Percentiles rank a stretch among this genome's conserved stretches.
These are phyloP conservation scores for Blastomyces silverae DNA, from an alignment of 2,329 filamentous ascomycete genomes.

Conservation along the genomic window DNA sequence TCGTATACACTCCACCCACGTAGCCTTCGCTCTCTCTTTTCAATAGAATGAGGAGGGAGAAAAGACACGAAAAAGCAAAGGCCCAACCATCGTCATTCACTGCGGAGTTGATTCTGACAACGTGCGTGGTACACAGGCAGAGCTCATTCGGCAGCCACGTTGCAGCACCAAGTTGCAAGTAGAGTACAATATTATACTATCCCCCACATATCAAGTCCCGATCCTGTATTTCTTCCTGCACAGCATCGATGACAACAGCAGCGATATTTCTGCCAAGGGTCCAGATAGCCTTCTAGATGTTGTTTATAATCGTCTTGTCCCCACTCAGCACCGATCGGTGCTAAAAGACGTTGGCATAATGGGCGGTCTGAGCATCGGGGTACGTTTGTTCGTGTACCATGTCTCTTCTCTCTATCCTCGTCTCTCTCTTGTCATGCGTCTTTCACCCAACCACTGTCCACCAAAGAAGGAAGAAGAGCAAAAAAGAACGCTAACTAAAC, in stretches of 20 bases:
- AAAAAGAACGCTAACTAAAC: slow-evolving; percentile 28
- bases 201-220: slow-evolving; percentile 66
- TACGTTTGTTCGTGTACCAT: slow-evolving; percentile 44
- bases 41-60: neutral
- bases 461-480: slow-evolving; percentile 23
- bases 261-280: slow-evolving; percentile 39
- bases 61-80: neutral
- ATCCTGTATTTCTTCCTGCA: slow-evolving; percentile 69
- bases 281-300: slow-evolving; percentile 55
- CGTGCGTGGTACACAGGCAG: slow-evolving; percentile 34
- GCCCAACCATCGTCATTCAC: slow-evolving; percentile 15
- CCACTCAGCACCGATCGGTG: slow-evolving; percentile 55
- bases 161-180: slow-evolving; percentile 44
- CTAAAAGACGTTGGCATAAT: slow-evolving; percentile 58
- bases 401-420: neutral
- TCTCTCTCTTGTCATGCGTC: slow-evolving; percentile 14
- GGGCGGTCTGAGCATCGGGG: slow-evolving; percentile 69
- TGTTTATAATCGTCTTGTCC: slow-evolving; percentile 65
- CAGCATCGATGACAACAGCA: slow-evolving; percentile 40
- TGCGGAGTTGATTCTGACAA: slow-evolving; percentile 28
- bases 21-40: neutral
- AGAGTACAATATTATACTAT: slow-evolving; percentile 67
- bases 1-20: slow-evolving; percentile 15
- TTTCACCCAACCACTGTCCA: slow-evolving; percentile 24
- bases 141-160: slow-evolving; percentile 33